Evolutionary conservation across 257 asterid species (phyloP), one percentile per base, ranked within the genome.

Genomic region (Verbascum thapsus): DNA sequence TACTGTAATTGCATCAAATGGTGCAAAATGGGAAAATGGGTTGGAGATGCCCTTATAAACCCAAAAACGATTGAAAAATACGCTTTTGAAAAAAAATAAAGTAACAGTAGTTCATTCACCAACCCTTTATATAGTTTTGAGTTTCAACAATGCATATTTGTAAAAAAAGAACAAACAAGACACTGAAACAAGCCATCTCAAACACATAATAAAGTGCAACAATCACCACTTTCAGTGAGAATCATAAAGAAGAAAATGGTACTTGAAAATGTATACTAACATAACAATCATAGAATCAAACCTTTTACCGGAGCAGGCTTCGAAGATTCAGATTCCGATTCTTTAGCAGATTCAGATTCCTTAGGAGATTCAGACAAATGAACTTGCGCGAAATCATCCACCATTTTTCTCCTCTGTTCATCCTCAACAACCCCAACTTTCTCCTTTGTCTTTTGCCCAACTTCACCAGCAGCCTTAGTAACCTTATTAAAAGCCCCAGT

Each of bases 381-480:
- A 55, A 84, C 85, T 70, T 82, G 90, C 8, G 96, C 91, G 54
- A 52, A 91, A 52, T 91, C 98, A 69, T 86, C 94, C 40, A 91
- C 95, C 88, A 84, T 81, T 74, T 86, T 85, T 72, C 89, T 81
- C 43, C 91, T 78, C 59, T 91, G 83, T 63, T 91, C 98, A 22
- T 88, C 95, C 75, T 91, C 96, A 17, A 74, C 90, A 11, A 69
- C 76, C 23, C 68, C 96, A 37, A 85, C 96, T 76, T 91, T 91
- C 78, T 91, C 95, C 82, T 83, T 84, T 0, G 95, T 78, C 79
- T 70, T 83, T 22, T 91, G 96, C 38, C 98, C 95, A 0, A 90
- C 95, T 22, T 90, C 97, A 37, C 90, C 96, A 6, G 97, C 96
- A 16, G 96, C 90, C 68, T 91, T 82, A 3, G 88, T 84, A 35